Base-by-base conservation (phyloP, 164 flowering plant genomes). In the Cinnamomum chago region DNA sequence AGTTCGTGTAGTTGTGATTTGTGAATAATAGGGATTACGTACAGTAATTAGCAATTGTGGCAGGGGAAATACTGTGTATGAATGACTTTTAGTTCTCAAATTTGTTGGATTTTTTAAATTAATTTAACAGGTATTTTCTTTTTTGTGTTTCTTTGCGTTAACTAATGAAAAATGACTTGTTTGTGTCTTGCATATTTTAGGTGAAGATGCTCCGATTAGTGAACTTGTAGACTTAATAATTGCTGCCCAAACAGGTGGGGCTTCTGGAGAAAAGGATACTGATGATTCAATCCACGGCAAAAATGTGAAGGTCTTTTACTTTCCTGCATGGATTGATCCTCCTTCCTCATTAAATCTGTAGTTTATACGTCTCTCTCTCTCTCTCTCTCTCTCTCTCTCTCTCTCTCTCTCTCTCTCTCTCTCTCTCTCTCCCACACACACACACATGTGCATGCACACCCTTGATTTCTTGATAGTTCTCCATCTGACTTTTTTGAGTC, bases 181-280 rank as follows among this genome's bases (percentile, higher is more conserved):
- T 60, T 74, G 47, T 22, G 10, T 79, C 69, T 64, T 77, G 12
- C 70, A 52, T 84, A 47, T 84, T 28, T 72, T 81, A 92, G 98
- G 97, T 77, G 81, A 78, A 79, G 83, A 82, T 81, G 90, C 96
- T 70, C 81, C 89, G 15, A 33, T 92, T 62, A 58, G 76, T 77
- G 91, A 90, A 67, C 58, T 92, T 50, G 87, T 94, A 74, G 98
- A 94, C 76, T 89, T 86, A 79, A 92, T 94, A 40, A 58, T 82
- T 76, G 92, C 96, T 80, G 85, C 95, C 35, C 88, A 87, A 72
- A 80, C 87, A 74, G 89, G 92, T 79, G 82, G 80, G 65, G 78
- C 77, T 51, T 62, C 76, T 24, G 85, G 80, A 74, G 76, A 27
- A 20, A 74, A 80, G 69, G 85, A 79, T 65, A 40, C 51, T 20